A percentile compares a stretch with the other conserved stretches of the same genome.
Evolutionary conservation across 2,329 filamentous ascomycete species (phyloP).

Genomic region (Diplocarpon rosae): DNA sequence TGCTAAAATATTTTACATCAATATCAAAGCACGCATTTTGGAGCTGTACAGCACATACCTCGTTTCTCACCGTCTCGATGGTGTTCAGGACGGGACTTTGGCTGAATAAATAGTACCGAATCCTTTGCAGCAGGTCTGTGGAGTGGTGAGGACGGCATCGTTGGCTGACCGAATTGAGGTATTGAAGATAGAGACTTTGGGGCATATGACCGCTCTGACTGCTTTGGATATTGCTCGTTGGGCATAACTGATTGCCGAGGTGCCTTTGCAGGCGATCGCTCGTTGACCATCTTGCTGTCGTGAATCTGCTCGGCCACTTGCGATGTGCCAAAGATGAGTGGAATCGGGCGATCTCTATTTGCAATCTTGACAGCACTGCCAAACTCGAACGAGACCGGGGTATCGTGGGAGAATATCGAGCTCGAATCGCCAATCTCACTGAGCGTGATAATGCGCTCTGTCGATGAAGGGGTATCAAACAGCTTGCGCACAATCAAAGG

Average conservation of each 20-base stretch:
- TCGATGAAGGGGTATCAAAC: constrained; percentile 3
- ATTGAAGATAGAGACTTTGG: constrained; percentile 6
- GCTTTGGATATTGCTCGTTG: constrained; percentile 17
- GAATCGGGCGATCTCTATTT: constrained; percentile 12
- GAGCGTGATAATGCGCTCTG: constrained; percentile 11
- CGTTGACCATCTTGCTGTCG: constrained; percentile 25
- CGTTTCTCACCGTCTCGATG: constrained; percentile 20
- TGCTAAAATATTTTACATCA: constrained; percentile 9
- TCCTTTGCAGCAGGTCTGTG: constrained; percentile 18
- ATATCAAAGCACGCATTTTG: background rate
- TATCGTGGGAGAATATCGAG: constrained; percentile 21
- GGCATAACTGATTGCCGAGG: constrained; percentile 15
- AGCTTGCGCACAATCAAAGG: background rate
- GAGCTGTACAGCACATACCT: constrained; percentile 11
- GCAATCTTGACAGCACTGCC: constrained; percentile 4
- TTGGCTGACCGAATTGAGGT: constrained; percentile 26
- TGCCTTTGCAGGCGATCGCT: constrained; percentile 26
- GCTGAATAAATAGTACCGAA: constrained; percentile 23
- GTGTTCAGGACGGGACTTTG: constrained; percentile 25
- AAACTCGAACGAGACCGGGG: constrained; percentile 14
- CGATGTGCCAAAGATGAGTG: constrained; percentile 15
- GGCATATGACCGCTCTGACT: constrained; percentile 1
- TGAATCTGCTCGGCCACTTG: constrained; percentile 4
- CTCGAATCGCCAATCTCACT: constrained; percentile 26
- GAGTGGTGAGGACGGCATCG: constrained; percentile 26